Base-by-base conservation (phyloP, 345 rosid species). In the Nephelium lappaceum region DNA sequence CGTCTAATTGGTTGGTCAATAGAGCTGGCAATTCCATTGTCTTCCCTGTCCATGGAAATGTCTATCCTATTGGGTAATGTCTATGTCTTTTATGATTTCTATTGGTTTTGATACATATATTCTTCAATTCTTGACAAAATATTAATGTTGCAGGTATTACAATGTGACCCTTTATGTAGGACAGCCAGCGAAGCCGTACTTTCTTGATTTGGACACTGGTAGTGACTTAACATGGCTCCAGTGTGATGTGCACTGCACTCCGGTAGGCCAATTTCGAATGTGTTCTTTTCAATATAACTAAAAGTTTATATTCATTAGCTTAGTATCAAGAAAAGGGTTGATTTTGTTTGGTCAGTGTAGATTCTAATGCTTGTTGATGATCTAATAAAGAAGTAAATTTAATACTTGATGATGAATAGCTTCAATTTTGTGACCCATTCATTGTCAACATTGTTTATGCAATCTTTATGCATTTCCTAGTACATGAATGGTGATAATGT, bases 171-270 rank as follows among this genome's bases (percentile, higher is more conserved):
- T 95, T 71, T 69, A 78, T 67, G 84, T 95, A 27, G 98, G 99
- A 69, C 95, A 89, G 43, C 98, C 97, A 64, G 82, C 96, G 49
- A 88, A 79, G 75, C 99, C 99, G 5, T 95, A 93, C 84, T 95
- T 87, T 87, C 93, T 95, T 69, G 98, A 95, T 87, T 87, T 92
- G 57, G 98, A 95, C 65, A 91, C 99, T 1, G 99, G 99, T 58
- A 95, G 97, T 81, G 99, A 95, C 82, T 95, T 95, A 78, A 93
- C 98, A 64, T 93, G 97, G 99, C 98, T 95, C 84, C 99, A 95
- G 71, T 95, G 99, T 51, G 89, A 93, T 83, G 96, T 89, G 76
- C 91, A 58, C 2, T 92, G 96, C 80, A 65, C 84, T 53, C 89
- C 86, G 98, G 97, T 84, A 78, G 68, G 11, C 3, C 51, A 7